Evolutionary conservation across 1,284 basidiomycete species (phyloP).

Genomic region (Phellinidium pouzarii): DNA sequence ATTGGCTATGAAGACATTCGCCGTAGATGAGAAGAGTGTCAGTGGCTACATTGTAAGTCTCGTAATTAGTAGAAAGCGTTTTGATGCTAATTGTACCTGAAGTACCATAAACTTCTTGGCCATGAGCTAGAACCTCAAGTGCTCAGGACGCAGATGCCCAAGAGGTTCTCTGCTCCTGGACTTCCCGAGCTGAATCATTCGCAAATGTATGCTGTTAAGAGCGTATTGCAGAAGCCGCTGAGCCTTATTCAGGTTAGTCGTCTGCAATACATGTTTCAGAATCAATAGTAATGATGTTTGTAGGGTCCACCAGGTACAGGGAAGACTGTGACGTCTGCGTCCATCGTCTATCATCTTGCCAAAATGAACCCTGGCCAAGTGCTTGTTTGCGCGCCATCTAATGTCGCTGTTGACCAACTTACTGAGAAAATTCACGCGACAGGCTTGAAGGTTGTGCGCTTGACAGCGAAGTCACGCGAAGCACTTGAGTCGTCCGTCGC

Average conservation of each 20-base stretch:
- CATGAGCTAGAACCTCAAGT: conserved; percentile 92
- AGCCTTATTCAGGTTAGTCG: conserved; percentile 76
- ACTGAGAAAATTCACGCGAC: conserved; percentile 98
- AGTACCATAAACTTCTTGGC: conserved; percentile 98
- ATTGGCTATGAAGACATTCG: conserved; percentile 98
- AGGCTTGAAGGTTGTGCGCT: conserved; percentile 93
- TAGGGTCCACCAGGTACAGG: conserved; percentile 95
- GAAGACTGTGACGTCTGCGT: conserved; percentile 99
- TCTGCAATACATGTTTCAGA: too few relatives aligned
- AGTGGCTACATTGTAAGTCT: conserved; percentile 89
- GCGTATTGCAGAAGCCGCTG: conserved; percentile 96
- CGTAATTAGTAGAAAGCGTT: not conserved
- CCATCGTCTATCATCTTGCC: conserved; percentile 96
- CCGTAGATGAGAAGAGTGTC: conserved; percentile 98
- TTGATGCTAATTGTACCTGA: conserved; percentile 16
- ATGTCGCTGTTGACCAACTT: conserved; percentile 98
- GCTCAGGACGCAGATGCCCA: conserved; percentile 90
- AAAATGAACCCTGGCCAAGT: conserved; percentile 99
- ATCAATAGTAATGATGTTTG: not conserved
- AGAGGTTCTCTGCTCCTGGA: conserved; percentile 93
- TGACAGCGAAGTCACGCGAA: conserved; percentile 97
- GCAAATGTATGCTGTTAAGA: conserved; percentile 99
- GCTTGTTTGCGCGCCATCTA: conserved; percentile 97
- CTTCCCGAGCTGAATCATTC: conserved; percentile 98
- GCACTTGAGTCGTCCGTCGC: conserved; percentile 90